Percentiles rank a stretch among this genome's conserved stretches.
Evolutionary conservation across 2,329 filamentous ascomycete genomes (phyloP).

Genomic region (Rugonectria rugulosa): DNA sequence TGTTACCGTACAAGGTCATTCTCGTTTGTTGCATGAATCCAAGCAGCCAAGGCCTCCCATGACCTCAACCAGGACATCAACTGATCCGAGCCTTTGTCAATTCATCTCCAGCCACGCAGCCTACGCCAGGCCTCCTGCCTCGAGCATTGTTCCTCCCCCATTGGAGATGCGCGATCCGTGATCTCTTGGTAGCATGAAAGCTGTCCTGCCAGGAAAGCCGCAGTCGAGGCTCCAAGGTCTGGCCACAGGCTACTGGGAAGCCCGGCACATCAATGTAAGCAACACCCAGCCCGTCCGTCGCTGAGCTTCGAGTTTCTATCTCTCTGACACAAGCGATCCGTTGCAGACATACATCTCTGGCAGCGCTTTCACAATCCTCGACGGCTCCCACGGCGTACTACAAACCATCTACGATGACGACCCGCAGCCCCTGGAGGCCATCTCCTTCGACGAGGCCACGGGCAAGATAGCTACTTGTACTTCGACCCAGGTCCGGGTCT

Average conservation of each 20-base stretch:
- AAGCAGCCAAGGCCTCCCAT: conserved; percentile 9
- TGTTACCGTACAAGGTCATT: no score
- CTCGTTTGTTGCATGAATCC: conserved; percentile 28
- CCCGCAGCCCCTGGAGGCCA: conserved; percentile 70
- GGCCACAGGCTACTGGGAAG: conserved; percentile 76
- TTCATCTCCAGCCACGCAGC: conserved; percentile 4
- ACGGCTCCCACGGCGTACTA: conserved; percentile 74
- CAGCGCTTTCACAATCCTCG: conserved; percentile 84
- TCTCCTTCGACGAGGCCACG: conserved; percentile 80
- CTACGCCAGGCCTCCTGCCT: conserved; percentile 17
- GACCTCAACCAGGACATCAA: conserved; percentile 22
- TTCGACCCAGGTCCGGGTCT: conserved; percentile 72
- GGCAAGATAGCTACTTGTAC: conserved; percentile 87
- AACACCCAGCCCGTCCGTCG: neutral
- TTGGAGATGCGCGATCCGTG: conserved; percentile 34
- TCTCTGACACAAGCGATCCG: conserved; percentile 18
- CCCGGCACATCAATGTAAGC: conserved; percentile 75
- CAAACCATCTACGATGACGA: conserved; percentile 94
- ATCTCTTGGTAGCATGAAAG: conserved; percentile 69
- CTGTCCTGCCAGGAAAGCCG: conserved; percentile 81
- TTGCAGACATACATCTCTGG: conserved; percentile 86
- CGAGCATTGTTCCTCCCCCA: neutral
- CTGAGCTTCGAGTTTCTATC: conserved; percentile 2
- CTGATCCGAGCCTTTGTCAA: neutral
- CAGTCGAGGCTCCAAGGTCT: conserved; percentile 80